Evolutionary conservation across 2,329 filamentous ascomycete genomes (phyloP).

Genomic region (Keithomyces neogunnii): DNA sequence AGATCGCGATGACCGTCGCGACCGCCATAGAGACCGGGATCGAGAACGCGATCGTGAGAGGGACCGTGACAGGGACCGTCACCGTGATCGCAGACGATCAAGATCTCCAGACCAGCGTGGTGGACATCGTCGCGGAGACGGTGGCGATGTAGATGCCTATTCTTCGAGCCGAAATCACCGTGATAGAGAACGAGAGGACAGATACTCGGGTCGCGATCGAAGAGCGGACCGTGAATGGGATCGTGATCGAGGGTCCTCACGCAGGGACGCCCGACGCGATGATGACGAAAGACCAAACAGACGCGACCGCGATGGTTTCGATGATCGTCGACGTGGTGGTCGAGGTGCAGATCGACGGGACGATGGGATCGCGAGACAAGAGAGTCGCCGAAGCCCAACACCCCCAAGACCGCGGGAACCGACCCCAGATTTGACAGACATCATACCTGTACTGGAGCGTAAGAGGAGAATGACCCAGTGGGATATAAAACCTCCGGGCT

Average conservation of each 20-base stretch:
- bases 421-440: slow-evolving; percentile 85
- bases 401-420: slow-evolving; percentile 88
- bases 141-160: slow-evolving; percentile 75
- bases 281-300: slow-evolving; percentile 51
- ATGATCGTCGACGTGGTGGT: slow-evolving; percentile 44
- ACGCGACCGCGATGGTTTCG: slow-evolving; percentile 46
- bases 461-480: slow-evolving; percentile 94
- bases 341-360: slow-evolving; percentile 28
- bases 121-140: slow-evolving; percentile 60
- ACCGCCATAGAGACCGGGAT: slow-evolving; percentile 68
- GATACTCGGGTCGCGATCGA: slow-evolving; percentile 66
- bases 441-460: slow-evolving; percentile 73
- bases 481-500: slow-evolving; percentile 98
- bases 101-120: slow-evolving; percentile 68
- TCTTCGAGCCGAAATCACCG: slow-evolving; percentile 88
- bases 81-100: slow-evolving; percentile 64
- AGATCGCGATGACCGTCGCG: slow-evolving; percentile 24
- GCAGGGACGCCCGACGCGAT: slow-evolving; percentile 57
- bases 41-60: slow-evolving; percentile 30
- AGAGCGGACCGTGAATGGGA: slow-evolving; percentile 70
- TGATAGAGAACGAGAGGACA: slow-evolving; percentile 87
- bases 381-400: slow-evolving; percentile 64
- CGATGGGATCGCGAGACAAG: slow-evolving; percentile 32
- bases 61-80: slow-evolving; percentile 27
- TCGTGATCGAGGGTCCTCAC: slow-evolving; percentile 53